Evolutionary conservation across 2,329 filamentous ascomycete species (phyloP).

Genomic region (Remersonia thermophila): DNA sequence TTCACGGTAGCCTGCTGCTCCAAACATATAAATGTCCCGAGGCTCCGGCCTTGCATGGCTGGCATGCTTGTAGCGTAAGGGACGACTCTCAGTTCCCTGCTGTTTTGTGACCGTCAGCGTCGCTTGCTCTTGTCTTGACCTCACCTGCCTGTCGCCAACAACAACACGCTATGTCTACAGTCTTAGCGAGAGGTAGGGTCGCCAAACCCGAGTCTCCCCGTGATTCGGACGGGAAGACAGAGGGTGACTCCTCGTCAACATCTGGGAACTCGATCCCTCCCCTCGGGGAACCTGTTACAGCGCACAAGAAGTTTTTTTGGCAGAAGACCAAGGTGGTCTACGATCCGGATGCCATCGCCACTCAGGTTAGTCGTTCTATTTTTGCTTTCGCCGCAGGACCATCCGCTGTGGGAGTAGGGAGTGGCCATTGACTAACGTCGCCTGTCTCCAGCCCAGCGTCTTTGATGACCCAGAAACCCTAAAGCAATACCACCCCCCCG

Average conservation of each 20-base stretch:
- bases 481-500: constrained; percentile 23
- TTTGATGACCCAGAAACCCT: constrained; percentile 27
- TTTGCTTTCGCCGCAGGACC: too few species aligned
- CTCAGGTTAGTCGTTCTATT: constrained; percentile 18
- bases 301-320: constrained; percentile 25
- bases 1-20: too few species aligned
- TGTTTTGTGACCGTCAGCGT: too few species aligned
- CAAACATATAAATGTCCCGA: too few species aligned
- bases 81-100: too few species aligned
- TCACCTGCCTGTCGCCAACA: background rate
- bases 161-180: constrained; percentile 16
- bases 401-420: background rate
- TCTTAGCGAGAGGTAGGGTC: constrained; percentile 13
- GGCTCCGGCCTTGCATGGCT: too few species aligned
- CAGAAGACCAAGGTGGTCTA: constrained; percentile 18
- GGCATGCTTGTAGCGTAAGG: too few species aligned
- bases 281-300: constrained; percentile 19
- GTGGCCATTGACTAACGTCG: background rate
- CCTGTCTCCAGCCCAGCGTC: constrained; percentile 19
- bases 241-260: constrained; percentile 7
- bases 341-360: constrained; percentile 25
- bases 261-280: constrained; percentile 16
- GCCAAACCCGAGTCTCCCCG: constrained; percentile 1
- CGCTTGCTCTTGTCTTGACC: too few species aligned
- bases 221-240: constrained; percentile 7